Evolutionary conservation across 768 basidiomycete species (phyloP), one percentile per base, ranked within the genome.

Genomic region (Mycena vitilis): DNA sequence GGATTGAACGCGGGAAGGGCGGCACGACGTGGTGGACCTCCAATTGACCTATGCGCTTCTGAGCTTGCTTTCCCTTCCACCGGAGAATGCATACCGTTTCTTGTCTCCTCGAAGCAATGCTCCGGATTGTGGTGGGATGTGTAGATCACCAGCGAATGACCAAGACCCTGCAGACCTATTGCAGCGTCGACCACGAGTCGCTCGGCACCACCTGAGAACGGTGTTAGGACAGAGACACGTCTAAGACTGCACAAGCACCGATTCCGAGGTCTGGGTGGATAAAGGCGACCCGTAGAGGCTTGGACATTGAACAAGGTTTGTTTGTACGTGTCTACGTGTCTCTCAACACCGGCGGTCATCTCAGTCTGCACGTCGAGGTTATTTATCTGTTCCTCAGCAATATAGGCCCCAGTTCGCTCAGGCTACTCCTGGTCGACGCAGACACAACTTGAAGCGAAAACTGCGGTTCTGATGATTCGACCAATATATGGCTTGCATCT

Each of bases 251-350:
- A 23, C 63, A 76, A 76, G 75, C 72, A 95, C 96, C 96, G 58
- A 98, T 96, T 65, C 96, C 96, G 6, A 98, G 84, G 82, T 98
- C 96, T 40, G 96, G 96, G 76, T 98, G 96, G 62, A 98, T 84
- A 79, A 98, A 95, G 6, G 94, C 95, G 68, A 98, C 81, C 38
- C 84, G 83, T 57, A 90, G 71, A 45, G 44, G 18, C 18, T 45
- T 45, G 2, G 44, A 18, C 44, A 45, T 45, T 40, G 40, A 15
- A 40, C 30, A 40, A 40, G 40, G 40, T 40, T 40, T 45, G 44
- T 45, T 45, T 45, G 20, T 45, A 45, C 44, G 1, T 45, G 44
- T 45, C 44, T 11, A 40, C 15, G 13, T 45, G 13, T 15, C 44
- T 16, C 15, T 45, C 44, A 45, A 45, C 44, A 18, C 7, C 6